Evolutionary conservation across 169 alveolate species (phyloP).

Genomic region (Plasmodium gonderi): DNA sequence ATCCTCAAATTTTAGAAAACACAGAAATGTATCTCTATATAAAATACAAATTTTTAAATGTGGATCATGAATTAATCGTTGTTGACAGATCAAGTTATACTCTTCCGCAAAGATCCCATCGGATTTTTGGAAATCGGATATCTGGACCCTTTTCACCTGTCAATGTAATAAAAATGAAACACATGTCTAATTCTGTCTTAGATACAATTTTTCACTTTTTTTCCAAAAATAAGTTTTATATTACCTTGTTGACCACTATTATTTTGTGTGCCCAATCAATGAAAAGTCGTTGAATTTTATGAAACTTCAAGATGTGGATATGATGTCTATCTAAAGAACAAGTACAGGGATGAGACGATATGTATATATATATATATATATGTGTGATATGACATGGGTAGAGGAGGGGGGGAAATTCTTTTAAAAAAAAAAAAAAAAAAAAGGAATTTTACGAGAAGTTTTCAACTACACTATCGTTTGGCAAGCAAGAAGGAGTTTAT

Average conservation of each 20-base stretch:
- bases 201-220: slow-evolving; percentile 50
- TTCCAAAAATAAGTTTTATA: slow-evolving; percentile 56
- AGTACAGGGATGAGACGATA: too few species aligned
- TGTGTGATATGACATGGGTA: too few species aligned
- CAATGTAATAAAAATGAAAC: slow-evolving; percentile 43
- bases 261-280: slow-evolving; percentile 50
- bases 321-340: not conserved
- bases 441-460: too few species aligned
- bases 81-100: slow-evolving; percentile 55
- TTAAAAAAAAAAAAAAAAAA: too few species aligned
- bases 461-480: too few species aligned
- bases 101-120: slow-evolving; percentile 65
- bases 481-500: too few species aligned
- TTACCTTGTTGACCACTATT: slow-evolving; percentile 50
- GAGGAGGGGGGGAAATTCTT: too few species aligned
- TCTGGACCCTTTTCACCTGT: slow-evolving; percentile 69
- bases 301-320: not conserved
- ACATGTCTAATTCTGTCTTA: slow-evolving; percentile 20
- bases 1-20: slow-evolving; percentile 26
- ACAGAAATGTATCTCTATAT: slow-evolving; percentile 68
- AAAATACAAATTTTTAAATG: slow-evolving; percentile 63
- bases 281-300: too few species aligned
- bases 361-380: too few species aligned
- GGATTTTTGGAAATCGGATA: slow-evolving; percentile 45
- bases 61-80: slow-evolving; percentile 48